Conservation (phyloP, 345 rosid species). For the Isatis tinctoria region DNA sequence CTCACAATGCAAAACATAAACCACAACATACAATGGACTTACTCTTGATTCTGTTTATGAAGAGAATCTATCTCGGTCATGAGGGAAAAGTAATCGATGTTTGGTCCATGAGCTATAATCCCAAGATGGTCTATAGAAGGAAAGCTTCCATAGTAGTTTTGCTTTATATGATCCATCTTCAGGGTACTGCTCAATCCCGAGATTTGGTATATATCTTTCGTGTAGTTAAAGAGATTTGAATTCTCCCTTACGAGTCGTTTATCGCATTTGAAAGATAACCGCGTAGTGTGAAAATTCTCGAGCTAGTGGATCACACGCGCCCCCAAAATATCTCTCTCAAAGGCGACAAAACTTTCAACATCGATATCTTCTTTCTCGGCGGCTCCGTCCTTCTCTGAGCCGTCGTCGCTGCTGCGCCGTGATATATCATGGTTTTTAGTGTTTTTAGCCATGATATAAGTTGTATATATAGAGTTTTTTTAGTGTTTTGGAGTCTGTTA, state of each 20-base stretch:
- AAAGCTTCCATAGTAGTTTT: slow-evolving; percentile 65
- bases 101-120: slow-evolving; percentile 57
- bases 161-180: slow-evolving; percentile 63
- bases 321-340: too few species aligned
- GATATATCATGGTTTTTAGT: too few species aligned
- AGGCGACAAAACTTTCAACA: too few species aligned
- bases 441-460: too few species aligned
- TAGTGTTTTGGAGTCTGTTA: too few species aligned
- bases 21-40: neutral
- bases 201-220: slow-evolving; percentile 54
- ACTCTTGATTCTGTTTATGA: neutral
- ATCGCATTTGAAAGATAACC: slow-evolving; percentile 83
- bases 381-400: too few species aligned
- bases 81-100: slow-evolving; percentile 49
- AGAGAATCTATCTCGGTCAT: slow-evolving; percentile 48
- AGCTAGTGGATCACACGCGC: too few species aligned
- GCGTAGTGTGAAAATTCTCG: too few species aligned
- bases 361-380: too few species aligned
- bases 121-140: slow-evolving; percentile 58
- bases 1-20: neutral
- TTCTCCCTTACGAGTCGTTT: slow-evolving; percentile 60
- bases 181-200: slow-evolving; percentile 51
- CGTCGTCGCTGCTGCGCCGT: too few species aligned
- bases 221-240: slow-evolving; percentile 55
- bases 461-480: too few species aligned